These are phyloP conservation scores for Rhinocladiella mackenziei DNA, from an alignment of 2,329 filamentous ascomycete genomes.

Conservation along the genomic window DNA sequence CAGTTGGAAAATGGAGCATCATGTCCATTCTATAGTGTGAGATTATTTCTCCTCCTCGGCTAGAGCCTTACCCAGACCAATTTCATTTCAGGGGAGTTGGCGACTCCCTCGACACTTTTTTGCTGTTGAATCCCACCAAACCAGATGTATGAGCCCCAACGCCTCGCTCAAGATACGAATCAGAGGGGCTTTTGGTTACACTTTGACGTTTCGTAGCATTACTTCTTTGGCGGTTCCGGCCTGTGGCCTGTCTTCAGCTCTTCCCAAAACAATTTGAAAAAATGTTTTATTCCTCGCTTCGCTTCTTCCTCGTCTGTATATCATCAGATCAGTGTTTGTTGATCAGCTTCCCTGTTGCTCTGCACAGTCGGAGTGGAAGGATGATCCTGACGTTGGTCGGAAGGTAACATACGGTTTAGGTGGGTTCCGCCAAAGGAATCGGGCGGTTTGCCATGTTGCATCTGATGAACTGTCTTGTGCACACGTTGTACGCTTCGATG, in stretches of 20 bases:
- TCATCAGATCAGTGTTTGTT: background rate
- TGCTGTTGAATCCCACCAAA: background rate
- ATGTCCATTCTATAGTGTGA: background rate
- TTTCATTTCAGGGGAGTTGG: too few relatives aligned
- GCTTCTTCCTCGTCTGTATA: slow-evolving; percentile 17
- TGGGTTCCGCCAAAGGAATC: slow-evolving; percentile 44
- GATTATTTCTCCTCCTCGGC: background rate
- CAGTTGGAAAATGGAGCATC: too few relatives aligned
- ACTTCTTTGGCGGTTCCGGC: slow-evolving; percentile 30
- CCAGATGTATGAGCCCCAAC: too few relatives aligned
- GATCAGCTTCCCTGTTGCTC: slow-evolving; percentile 7
- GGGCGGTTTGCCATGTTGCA: slow-evolving; percentile 41
- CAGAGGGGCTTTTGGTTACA: background rate
- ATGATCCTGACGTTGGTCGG: background rate
- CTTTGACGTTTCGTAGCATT: background rate
- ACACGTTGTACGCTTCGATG: slow-evolving; percentile 43
- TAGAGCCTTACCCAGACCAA: too few relatives aligned
- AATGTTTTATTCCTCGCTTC: slow-evolving; percentile 32
- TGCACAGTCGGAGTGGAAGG: background rate
- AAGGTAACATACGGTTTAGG: slow-evolving; percentile 34
- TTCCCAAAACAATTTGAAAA: slow-evolving; percentile 41
- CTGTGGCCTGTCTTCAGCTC: slow-evolving; percentile 42
- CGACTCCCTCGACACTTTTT: background rate
- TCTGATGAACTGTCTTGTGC: slow-evolving; percentile 40
- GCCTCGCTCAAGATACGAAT: slow-evolving; percentile 4